Evolutionary conservation across 768 basidiomycete genomes (phyloP).

Genomic region (Trametes cingulata): DNA sequence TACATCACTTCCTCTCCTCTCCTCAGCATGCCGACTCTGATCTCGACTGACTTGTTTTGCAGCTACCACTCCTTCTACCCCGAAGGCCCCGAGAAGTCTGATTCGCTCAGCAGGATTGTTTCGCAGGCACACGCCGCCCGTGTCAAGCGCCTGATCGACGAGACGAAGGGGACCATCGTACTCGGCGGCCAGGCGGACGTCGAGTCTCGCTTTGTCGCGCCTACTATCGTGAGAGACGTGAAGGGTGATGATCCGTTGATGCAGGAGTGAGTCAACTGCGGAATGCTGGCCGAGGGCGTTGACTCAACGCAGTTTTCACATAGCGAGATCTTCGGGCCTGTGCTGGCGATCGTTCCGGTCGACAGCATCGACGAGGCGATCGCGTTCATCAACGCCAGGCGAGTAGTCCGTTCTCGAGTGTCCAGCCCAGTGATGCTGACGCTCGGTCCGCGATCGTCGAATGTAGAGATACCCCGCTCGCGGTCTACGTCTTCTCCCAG

Average conservation of each 20-base stretch:
- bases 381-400: slow-evolving; percentile 63
- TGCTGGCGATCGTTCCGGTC: slow-evolving; percentile 74
- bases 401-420: slow-evolving; percentile 17
- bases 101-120: slow-evolving; percentile 53
- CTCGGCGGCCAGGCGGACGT: slow-evolving; percentile 64
- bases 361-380: slow-evolving; percentile 70
- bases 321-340: slow-evolving; percentile 84
- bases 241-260: slow-evolving; percentile 67
- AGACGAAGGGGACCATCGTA: slow-evolving; percentile 65
- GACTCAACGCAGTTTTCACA: too few relatives aligned
- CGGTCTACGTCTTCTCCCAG: slow-evolving; percentile 74
- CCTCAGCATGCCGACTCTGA: too few relatives aligned
- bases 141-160: slow-evolving; percentile 58
- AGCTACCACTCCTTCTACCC: slow-evolving; percentile 63
- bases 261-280: slow-evolving; percentile 74
- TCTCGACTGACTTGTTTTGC: too few relatives aligned
- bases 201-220: slow-evolving; percentile 59
- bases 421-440: not conserved
- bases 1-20: slow-evolving; percentile 28
- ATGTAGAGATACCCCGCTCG: slow-evolving; percentile 67
- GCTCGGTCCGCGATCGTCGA: too few relatives aligned
- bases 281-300: too few relatives aligned
- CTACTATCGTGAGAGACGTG: slow-evolving; percentile 70
- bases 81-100: slow-evolving; percentile 36
- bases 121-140: slow-evolving; percentile 54